Percentiles rank a stretch among this genome's conserved stretches.
Conservation (phyloP, 192 early-diverging fungal genomes). For the Rhizophagus sp. region DNA sequence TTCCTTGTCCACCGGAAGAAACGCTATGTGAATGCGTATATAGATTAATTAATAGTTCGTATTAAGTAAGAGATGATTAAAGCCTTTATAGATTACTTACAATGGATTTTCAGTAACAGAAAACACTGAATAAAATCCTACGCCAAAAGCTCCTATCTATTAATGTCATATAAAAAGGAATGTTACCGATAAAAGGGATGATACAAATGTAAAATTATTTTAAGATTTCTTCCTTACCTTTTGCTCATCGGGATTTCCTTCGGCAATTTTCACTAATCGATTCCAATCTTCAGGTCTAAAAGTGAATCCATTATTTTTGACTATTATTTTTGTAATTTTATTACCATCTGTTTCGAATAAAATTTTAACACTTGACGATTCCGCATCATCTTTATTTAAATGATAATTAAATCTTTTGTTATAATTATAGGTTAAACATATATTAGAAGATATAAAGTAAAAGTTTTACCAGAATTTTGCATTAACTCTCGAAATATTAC, state of each 20-base stretch:
- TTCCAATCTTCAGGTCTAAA: conserved; percentile 83
- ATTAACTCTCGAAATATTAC: conserved; percentile 84
- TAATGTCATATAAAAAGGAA: neutral
- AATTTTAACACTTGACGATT: conserved; percentile 56
- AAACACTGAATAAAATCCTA: conserved; percentile 87
- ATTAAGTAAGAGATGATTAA: neutral
- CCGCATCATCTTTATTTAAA: conserved; percentile 70
- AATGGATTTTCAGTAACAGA: conserved; percentile 88
- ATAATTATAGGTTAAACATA: neutral
- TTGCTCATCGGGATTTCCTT: conserved; percentile 85
- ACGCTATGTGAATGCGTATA: conserved; percentile 44
- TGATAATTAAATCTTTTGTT: too few species aligned
- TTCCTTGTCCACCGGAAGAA: conserved; percentile 69
- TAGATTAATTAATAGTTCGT: neutral
- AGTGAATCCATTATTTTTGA: conserved; percentile 83
- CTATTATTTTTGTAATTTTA: conserved; percentile 45
- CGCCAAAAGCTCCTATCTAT: conserved; percentile 76
- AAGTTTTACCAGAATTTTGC: conserved; percentile 57
- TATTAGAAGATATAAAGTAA: neutral
- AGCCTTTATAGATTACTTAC: conserved; percentile 39
- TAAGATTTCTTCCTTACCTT: conserved; percentile 28
- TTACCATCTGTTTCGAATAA: conserved; percentile 53
- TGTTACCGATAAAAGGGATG: neutral
- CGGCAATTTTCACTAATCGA: conserved; percentile 80
- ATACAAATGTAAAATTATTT: neutral